phyloP scores from a whole-genome alignment of 2,329 filamentous ascomycete species.

The Simplicillium sp. region DNA sequence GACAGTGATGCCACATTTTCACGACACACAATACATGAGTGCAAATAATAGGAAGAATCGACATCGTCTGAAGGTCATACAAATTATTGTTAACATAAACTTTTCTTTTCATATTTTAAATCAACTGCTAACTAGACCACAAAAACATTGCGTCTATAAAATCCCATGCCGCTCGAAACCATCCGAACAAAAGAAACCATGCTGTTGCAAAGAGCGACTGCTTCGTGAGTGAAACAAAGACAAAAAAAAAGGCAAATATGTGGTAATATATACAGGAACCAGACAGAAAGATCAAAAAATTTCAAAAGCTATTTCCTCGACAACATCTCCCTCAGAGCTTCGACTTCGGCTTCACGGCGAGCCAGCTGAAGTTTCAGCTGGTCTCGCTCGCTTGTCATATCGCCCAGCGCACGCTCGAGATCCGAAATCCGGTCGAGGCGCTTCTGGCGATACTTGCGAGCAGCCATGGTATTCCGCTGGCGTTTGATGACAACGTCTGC shows the following conservation, averaged over 20 bases:
- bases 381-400: slow-evolving; percentile 52
- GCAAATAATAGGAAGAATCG: slow-evolving; percentile 11
- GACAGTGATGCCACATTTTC: no score
- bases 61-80: slow-evolving; percentile 18
- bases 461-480: slow-evolving; percentile 61
- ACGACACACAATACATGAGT: slow-evolving; percentile 4
- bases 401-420: slow-evolving; percentile 49
- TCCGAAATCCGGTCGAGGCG: slow-evolving; percentile 56
- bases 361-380: slow-evolving; percentile 53
- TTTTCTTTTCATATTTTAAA: no score
- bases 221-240: no score
- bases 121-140: no score
- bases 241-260: no score
- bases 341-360: slow-evolving; percentile 54
- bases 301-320: slow-evolving; percentile 12
- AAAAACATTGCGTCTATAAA: not conserved
- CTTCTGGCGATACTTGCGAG: slow-evolving; percentile 62
- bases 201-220: no score
- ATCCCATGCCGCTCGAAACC: not conserved
- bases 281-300: no score
- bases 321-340: slow-evolving; percentile 46
- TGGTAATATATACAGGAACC: no score
- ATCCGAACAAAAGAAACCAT: not conserved
- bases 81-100: not conserved
- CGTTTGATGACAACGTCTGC: slow-evolving; percentile 40